These are phyloP conservation scores for Emericellopsis terricola DNA, from an alignment of 495 filamentous ascomycete species.

Conservation along the genomic window DNA sequence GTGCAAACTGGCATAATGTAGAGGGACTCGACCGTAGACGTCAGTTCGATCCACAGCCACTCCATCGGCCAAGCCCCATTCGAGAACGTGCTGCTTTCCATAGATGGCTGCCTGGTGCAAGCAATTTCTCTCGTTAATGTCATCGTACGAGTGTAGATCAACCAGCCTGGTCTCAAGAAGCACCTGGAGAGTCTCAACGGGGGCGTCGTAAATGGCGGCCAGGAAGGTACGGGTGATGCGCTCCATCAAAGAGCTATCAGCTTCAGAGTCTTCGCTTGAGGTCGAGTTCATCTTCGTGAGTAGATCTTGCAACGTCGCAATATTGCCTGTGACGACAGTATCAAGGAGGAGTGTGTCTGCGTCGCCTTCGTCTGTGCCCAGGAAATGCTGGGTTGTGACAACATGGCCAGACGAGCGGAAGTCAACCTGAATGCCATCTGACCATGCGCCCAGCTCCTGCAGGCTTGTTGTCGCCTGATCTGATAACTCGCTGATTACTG, in stretches of 20 bases:
- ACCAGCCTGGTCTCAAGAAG: slow-evolving; percentile 68
- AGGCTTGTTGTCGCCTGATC: slow-evolving; percentile 89
- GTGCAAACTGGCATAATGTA: slow-evolving; percentile 95
- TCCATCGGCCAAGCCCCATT: slow-evolving; percentile 45
- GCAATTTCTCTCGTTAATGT: slow-evolving; percentile 94
- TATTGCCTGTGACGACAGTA: slow-evolving; percentile 61
- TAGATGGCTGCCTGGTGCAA: slow-evolving; percentile 90
- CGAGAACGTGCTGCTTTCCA: slow-evolving; percentile 57
- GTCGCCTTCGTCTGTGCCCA: slow-evolving; percentile 65
- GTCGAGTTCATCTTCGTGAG: slow-evolving; percentile 28
- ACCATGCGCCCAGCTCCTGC: slow-evolving; percentile 88
- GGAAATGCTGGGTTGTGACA: slow-evolving; percentile 39
- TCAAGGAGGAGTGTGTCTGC: slow-evolving; percentile 77
- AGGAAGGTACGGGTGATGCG: slow-evolving; percentile 79
- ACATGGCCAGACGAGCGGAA: slow-evolving; percentile 50
- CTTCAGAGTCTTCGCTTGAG: slow-evolving; percentile 16
- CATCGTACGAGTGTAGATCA: slow-evolving; percentile 75
- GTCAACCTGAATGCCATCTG: slow-evolving; percentile 79
- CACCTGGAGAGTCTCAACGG: slow-evolving; percentile 53
- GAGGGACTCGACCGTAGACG: slow-evolving; percentile 82
- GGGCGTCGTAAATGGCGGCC: slow-evolving; percentile 69
- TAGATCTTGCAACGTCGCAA: slow-evolving; percentile 32
- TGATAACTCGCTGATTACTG: slow-evolving; percentile 88
- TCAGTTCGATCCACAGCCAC: slow-evolving; percentile 68
- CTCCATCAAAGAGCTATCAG: slow-evolving; percentile 34